Conservation (phyloP, 495 filamentous ascomycete species). For the Podospora sp. region DNA sequence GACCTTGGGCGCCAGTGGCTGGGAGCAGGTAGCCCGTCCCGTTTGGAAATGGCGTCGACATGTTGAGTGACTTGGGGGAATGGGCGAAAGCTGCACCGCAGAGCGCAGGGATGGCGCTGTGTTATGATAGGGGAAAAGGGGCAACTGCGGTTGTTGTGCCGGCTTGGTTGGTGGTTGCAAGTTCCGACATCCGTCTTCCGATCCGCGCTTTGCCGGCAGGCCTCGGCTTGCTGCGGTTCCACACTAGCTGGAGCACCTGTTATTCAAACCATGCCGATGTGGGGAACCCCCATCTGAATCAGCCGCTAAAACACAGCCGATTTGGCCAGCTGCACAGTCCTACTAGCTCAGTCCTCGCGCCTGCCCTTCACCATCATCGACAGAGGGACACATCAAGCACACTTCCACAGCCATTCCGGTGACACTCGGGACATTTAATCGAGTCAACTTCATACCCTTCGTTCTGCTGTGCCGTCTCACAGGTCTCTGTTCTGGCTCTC, state of each 20-base stretch:
- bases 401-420: not conserved
- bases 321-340: not conserved
- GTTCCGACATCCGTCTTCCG: constrained; percentile 27
- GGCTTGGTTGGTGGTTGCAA: not conserved
- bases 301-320: not conserved
- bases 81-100: not conserved
- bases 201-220: constrained; percentile 25
- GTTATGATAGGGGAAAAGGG: not conserved
- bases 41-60: constrained; percentile 25
- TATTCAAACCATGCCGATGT: not conserved
- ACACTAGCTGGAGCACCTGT: not conserved
- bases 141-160: not conserved
- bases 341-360: not conserved
- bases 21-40: constrained; percentile 30
- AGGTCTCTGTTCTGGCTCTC: not conserved
- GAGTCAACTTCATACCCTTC: too few relatives aligned
- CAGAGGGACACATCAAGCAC: not conserved
- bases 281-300: not conserved
- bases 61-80: not conserved
- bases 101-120: not conserved
- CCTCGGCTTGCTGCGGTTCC: not conserved
- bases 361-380: not conserved
- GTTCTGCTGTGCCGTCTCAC: not conserved
- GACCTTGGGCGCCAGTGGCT: constrained; percentile 25
- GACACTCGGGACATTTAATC: too few relatives aligned